Conservation (phyloP, 345 rosid genomes). For the Eucalyptus tenuipes region DNA sequence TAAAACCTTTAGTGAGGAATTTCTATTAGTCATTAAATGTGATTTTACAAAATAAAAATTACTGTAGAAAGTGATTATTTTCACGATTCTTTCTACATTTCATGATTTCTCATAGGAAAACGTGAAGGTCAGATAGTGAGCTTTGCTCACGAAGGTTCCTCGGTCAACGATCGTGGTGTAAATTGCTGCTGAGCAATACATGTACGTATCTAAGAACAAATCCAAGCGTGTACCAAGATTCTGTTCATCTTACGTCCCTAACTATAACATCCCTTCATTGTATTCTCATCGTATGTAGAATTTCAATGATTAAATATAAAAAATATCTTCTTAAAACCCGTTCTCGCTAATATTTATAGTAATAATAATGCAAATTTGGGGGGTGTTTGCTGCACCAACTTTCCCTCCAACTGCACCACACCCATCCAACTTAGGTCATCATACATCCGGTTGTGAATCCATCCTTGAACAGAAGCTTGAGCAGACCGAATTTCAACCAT, state of each 20-base stretch:
- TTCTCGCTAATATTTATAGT: not conserved
- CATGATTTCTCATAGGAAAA: not conserved
- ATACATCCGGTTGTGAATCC: not conserved
- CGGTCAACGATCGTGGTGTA: not conserved
- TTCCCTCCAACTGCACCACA: slow-evolving; percentile 6
- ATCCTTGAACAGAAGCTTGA: not conserved
- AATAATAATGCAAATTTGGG: slow-evolving; percentile 1
- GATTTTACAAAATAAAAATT: not conserved
- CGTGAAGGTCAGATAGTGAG: not conserved
- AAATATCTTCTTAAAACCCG: not conserved
- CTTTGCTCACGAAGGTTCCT: not conserved
- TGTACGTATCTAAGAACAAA: not conserved
- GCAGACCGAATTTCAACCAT: not conserved
- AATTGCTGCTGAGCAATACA: not conserved
- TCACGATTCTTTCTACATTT: not conserved
- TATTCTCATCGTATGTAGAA: not conserved
- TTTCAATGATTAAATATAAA: not conserved
- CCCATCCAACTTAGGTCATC: not conserved
- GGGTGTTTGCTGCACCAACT: slow-evolving; percentile 34
- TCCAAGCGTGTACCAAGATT: not conserved
- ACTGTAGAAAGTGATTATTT: not conserved
- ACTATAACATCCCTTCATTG: not conserved
- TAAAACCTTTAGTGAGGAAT: not conserved
- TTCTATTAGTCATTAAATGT: not conserved
- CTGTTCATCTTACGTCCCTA: not conserved